Evolutionary conservation across 192 early-diverging fungal species (phyloP), one percentile per base, ranked within the genome.

Genomic region (Glomus cerebriforme): DNA sequence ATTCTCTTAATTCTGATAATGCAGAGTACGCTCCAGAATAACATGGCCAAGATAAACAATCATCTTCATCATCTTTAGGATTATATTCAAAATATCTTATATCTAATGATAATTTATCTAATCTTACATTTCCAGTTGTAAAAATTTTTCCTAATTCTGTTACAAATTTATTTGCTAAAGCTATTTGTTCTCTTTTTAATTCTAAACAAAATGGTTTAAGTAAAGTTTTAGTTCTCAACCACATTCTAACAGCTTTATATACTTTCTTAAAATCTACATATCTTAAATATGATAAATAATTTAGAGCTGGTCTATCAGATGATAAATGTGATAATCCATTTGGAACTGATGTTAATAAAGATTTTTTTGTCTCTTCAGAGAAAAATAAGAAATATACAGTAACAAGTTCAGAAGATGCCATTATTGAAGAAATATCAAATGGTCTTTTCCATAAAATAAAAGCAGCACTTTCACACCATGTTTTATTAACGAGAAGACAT

Each of bases 401-500:
- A 15, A 60, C n/a, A 19, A 62, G n/a, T 35, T 75, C 31, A 5
- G 59, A 31, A n/a, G 59, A 60, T 59, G 19, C 34, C 31, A 37
- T 43, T 37, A 60, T 59, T 27, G 59, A 62, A 17, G 32, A 19
- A 22, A 75, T 22, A 19, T 62, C 59, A 62, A 75, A 75, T 75
- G 73, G 73, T 7, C n/a, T n/a, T 60, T 15, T 60, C 73, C 73
- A 75, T 58, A 75, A 60, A 9, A 75, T 75, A 1, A 43, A 26
- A 24, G 59, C 29, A 22, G 73, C 73, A 59, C 34, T 34, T 8
- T 60, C 31, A 34, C 49, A 75, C 73, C 73, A 75, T 26, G 3
- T 7, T 75, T 60, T 75, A 75, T 75, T 75, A 12, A 75, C 73
- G 34, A 75, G 59, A 24, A 75, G 49, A 62, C 73, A 75, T 26